Base-by-base conservation (phyloP, 306 rosid genomes). In the Cucurbita maxima region DNA sequence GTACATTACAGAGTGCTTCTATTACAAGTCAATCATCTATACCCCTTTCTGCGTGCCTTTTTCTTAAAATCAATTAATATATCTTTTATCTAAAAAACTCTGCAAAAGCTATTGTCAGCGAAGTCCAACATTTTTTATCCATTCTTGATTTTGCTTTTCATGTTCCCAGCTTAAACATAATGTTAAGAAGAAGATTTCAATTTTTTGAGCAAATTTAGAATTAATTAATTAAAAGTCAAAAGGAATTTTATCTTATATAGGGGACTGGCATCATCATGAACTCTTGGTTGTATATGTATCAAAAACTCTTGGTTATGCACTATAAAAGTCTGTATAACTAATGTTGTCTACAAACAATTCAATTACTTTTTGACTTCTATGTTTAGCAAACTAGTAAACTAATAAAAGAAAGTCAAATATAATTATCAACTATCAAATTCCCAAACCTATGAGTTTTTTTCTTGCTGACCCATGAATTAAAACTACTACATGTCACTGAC, bases 1-100 rank as follows among this genome's bases (percentile, higher is more conserved):
- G 98, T 91, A 83, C 72, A 50, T 66, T 80, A 78, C 12, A 43
- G 16, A 50, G 53, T 51, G 22, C 57, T 69, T 77, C 55, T 52
- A n/a, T 6, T 72, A 64, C n/a, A 45, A 71, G 72, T 54, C 15
- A 58, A 44, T 40, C 2, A 16, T 63, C 9, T 41, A 13, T 64
- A 64, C 34, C 71, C 36, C 36, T 64, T 64, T 64, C 10, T 41
- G 71, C 8, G 8, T 63, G 51, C 30, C 16, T 41, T 64, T 19
- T 41, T 19, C 37, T 43, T 43, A 19, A 44, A 4, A 44, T 20
- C 48, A 16, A 56, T 38, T 61, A 5, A 12, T 61, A 25, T 61
- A 61, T 18, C 68, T 61, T 25, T 61, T 37, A 37, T 61, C 45
- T 61, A 10, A 61, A 38, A 37, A 36, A 37, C 16, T 5, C 16